phyloP scores from a whole-genome alignment of 257 asterid species.

The Nicotiana sylvestris region DNA sequence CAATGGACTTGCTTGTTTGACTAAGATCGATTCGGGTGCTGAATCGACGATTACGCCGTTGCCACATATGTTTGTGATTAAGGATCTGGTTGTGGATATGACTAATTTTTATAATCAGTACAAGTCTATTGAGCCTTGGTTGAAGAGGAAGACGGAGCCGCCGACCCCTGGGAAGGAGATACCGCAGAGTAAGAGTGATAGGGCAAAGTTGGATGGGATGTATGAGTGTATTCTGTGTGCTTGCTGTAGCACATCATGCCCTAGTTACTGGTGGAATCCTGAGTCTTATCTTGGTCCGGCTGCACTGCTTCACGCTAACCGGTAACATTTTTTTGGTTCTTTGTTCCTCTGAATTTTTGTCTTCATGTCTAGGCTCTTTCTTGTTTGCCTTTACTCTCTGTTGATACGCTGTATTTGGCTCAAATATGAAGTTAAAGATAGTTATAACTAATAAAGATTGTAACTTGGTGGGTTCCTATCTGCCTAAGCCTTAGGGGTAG shows the following conservation, averaged over 20 bases:
- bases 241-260: slow-evolving; percentile 93
- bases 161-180: slow-evolving; percentile 65
- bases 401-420: not conserved
- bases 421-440: not conserved
- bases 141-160: slow-evolving; percentile 73
- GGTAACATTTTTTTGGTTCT: slow-evolving; percentile 30
- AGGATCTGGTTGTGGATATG: slow-evolving; percentile 97
- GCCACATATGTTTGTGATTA: slow-evolving; percentile 94
- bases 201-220: slow-evolving; percentile 96
- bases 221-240: slow-evolving; percentile 95
- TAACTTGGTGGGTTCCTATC: too few relatives aligned
- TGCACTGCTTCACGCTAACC: slow-evolving; percentile 73
- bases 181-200: slow-evolving; percentile 72
- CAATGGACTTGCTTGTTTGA: slow-evolving; percentile 84
- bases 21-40: slow-evolving; percentile 54
- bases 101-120: slow-evolving; percentile 91
- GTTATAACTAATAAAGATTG: not conserved
- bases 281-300: slow-evolving; percentile 97
- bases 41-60: slow-evolving; percentile 64
- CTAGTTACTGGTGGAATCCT: slow-evolving; percentile 99
- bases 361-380: not conserved
- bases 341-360: not conserved
- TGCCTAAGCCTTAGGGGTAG: not conserved
- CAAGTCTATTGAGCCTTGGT: slow-evolving; percentile 94
- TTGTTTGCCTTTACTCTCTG: not conserved